Evolutionary conservation across 163 green algal genomes (phyloP), one percentile per base, ranked within the genome.

Genomic region (Smithsoniella earleae): DNA sequence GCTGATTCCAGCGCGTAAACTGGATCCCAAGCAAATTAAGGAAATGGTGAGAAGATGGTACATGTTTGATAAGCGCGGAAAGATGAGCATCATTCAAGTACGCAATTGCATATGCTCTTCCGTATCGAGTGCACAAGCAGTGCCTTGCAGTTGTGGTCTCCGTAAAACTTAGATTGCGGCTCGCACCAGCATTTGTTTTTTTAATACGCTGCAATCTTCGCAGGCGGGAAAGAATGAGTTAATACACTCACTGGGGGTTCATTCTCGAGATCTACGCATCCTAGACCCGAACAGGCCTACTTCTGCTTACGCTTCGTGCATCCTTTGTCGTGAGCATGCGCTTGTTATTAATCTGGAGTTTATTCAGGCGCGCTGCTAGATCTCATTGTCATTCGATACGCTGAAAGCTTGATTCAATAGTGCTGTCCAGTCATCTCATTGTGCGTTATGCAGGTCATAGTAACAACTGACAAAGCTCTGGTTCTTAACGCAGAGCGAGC

Each of bases 291-390:
- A 85, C 36, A 82, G 94, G 52, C 77, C 79, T 40, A 86, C 82
- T 38, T 88, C 78, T 66, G 31, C 58, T 6, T 95, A 95, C 81
- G 89, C 90, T 16, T 90, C 83, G 1, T 88, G 88, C 63, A 91
- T 96, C 69, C 86, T 96, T 54, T 88, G 81, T 25, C 89, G 91
- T 46, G 91, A 96, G 34, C 85, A 84, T 40, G 86, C 89, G 13
- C 79, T 96, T 6, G 86, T 96, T 25, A 82, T 95, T 38, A 93
- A 90, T 78, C 76, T 96, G 73, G 89, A 96, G 82, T 85, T 91
- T 82, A 89, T 96, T 73, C 94, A 95, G 79, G 87, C 75, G 58
- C 58, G 13, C n/a, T n/a, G n/a, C n/a, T n/a, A n/a, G n/a, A n/a
- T n/a, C n/a, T n/a, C n/a, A n/a, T n/a, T n/a, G n/a, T n/a, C n/a